These are phyloP conservation scores for Fraxinus nigra DNA, from an alignment of 305 asterid genomes.

Conservation along the genomic window DNA sequence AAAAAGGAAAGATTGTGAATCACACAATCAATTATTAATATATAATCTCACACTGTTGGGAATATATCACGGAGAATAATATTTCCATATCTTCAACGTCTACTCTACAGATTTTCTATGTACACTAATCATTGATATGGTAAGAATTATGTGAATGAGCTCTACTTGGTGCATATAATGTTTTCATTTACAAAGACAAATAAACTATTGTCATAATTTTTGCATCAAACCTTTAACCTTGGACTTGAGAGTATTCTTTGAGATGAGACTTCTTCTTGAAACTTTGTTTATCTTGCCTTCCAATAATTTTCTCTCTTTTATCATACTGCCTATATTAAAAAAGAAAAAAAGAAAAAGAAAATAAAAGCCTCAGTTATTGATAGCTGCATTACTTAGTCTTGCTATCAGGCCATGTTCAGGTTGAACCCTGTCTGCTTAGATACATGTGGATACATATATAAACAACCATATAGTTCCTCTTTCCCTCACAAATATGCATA, in stretches of 20 bases:
- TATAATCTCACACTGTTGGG: background rate
- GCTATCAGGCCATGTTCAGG: background rate
- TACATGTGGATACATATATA: background rate
- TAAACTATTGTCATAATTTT: background rate
- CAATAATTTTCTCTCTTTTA: background rate
- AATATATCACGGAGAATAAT: background rate
- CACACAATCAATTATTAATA: background rate
- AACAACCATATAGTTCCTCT: background rate
- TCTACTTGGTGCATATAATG: background rate
- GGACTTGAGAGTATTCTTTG: background rate
- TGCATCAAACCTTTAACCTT: background rate
- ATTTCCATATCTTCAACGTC: background rate
- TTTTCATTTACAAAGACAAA: background rate
- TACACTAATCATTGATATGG: background rate
- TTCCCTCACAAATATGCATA: slow-evolving; percentile 19
- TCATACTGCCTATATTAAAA: background rate
- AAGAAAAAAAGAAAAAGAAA: background rate
- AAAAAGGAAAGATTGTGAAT: background rate
- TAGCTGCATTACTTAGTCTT: background rate
- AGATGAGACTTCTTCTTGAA: background rate
- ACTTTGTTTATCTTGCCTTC: background rate
- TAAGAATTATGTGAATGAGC: background rate
- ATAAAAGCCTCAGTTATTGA: background rate
- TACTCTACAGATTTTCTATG: background rate
- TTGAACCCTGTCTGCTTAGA: background rate